Conservation (phyloP, 257 asterid genomes). For the Buddleja alternifolia region DNA sequence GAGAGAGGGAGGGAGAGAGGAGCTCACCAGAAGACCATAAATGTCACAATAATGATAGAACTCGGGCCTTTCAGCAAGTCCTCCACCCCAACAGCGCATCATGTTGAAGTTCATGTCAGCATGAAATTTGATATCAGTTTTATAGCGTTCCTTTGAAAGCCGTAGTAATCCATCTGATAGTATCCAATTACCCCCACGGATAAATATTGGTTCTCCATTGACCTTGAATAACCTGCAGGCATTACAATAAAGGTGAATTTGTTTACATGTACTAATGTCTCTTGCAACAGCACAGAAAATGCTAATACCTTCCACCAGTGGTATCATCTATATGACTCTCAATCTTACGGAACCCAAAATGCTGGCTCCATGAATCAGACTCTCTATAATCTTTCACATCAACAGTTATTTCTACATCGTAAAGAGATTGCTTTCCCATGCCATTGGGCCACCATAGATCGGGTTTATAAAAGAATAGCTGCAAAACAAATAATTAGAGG, state of each 20-base stretch:
- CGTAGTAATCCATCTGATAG: slow-evolving; percentile 93
- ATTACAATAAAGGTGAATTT: slow-evolving; percentile 24
- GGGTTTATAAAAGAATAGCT: slow-evolving; percentile 92
- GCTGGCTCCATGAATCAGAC: slow-evolving; percentile 88
- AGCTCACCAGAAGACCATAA: slow-evolving; percentile 83
- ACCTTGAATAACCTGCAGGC: slow-evolving; percentile 81
- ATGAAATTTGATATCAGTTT: slow-evolving; percentile 88
- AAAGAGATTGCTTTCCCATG: slow-evolving; percentile 91
- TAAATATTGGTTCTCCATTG: slow-evolving; percentile 86
- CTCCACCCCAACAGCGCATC: slow-evolving; percentile 99
- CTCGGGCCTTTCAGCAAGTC: slow-evolving; percentile 96
- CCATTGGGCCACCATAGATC: slow-evolving; percentile 99
- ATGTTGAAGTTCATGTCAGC: slow-evolving; percentile 99
- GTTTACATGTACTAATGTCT: slow-evolving; percentile 16
- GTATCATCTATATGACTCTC: slow-evolving; percentile 69
- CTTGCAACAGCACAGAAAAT: slow-evolving; percentile 10
- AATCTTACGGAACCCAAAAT: slow-evolving; percentile 91
- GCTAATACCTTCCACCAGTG: slow-evolving; percentile 91
- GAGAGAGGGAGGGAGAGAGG: slow-evolving; percentile 15
- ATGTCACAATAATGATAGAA: slow-evolving; percentile 90
- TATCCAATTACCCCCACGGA: slow-evolving; percentile 99
- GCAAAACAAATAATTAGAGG: slow-evolving; percentile 32
- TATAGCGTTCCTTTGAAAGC: slow-evolving; percentile 78
- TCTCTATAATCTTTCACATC: slow-evolving; percentile 76
- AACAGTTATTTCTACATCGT: slow-evolving; percentile 77